phyloP scores from a whole-genome alignment of 2,329 filamentous ascomycete species.

The Microdochium nivale region DNA sequence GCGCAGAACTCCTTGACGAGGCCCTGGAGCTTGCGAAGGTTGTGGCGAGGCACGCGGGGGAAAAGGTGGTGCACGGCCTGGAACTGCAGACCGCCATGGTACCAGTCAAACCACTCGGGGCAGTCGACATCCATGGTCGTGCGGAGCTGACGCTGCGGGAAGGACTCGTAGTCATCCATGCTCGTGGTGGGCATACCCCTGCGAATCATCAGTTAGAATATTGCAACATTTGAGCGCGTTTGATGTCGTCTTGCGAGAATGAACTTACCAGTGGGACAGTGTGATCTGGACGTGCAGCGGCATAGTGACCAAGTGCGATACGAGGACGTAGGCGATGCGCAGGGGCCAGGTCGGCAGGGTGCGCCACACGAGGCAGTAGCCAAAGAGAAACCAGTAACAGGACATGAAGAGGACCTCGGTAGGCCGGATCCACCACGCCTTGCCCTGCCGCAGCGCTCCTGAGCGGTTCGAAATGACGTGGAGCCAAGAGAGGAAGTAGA shows the following conservation, averaged over 20 bases:
- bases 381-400: conserved; percentile 61
- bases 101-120: conserved; percentile 62
- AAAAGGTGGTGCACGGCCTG: conserved; percentile 65
- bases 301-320: conserved; percentile 58
- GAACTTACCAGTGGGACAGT: conserved; percentile 59
- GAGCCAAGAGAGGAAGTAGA: conserved; percentile 59
- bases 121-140: conserved; percentile 71
- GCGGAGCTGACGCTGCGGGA: conserved; percentile 59
- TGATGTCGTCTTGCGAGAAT: too few relatives aligned
- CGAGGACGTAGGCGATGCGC: conserved; percentile 52
- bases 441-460: conserved; percentile 43
- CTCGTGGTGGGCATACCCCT: conserved; percentile 62
- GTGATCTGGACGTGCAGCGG: conserved; percentile 66
- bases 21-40: conserved; percentile 50
- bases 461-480: conserved; percentile 51
- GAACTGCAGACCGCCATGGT: conserved; percentile 66
- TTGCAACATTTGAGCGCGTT: too few relatives aligned
- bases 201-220: too few relatives aligned
- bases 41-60: conserved; percentile 60
- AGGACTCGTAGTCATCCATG: conserved; percentile 55
- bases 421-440: conserved; percentile 60
- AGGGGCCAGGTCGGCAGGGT: conserved; percentile 47
- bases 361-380: conserved; percentile 55
- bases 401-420: conserved; percentile 54
- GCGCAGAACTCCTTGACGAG: conserved; percentile 55